These are phyloP conservation scores for Penicillium sp. DNA, from an alignment of 2,329 filamentous ascomycete species.

Conservation along the genomic window DNA sequence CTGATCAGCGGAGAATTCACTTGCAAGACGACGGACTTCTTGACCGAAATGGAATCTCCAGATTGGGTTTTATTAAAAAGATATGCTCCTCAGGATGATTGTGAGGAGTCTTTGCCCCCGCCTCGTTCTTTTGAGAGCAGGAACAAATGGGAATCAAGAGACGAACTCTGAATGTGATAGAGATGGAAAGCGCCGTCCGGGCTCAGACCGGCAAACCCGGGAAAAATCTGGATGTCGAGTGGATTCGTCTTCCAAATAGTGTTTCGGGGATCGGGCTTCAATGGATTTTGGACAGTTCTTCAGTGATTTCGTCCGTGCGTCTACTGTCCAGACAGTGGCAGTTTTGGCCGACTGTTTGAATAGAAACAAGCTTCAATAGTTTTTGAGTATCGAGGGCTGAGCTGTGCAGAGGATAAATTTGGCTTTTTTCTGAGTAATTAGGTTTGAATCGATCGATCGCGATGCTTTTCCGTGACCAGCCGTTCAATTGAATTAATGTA, in stretches of 20 bases:
- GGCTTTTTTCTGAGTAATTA: not conserved
- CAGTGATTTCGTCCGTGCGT: not conserved
- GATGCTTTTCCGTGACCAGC: too few relatives aligned
- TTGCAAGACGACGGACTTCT: not conserved
- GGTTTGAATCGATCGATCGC: not conserved
- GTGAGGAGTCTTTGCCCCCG: not conserved
- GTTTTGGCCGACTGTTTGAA: not conserved
- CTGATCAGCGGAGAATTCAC: not conserved
- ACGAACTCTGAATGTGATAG: not conserved
- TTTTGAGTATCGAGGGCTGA: not conserved
- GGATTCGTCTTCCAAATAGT: not conserved
- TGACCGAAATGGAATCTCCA: not conserved
- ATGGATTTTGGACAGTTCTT: not conserved
- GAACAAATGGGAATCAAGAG: not conserved
- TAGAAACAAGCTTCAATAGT: slow-evolving; percentile 1
- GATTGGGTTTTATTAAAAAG: not conserved
- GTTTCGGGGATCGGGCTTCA: not conserved
- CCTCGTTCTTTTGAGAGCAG: not conserved
- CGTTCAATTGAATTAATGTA: too few relatives aligned
- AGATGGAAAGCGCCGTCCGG: not conserved
- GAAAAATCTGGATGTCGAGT: not conserved
- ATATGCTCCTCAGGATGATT: too few relatives aligned
- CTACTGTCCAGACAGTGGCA: not conserved
- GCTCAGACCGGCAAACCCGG: not conserved
- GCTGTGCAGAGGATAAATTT: not conserved